phyloP scores from a whole-genome alignment of 2,329 filamentous ascomycete genomes.

The Fusarium domesticum region DNA sequence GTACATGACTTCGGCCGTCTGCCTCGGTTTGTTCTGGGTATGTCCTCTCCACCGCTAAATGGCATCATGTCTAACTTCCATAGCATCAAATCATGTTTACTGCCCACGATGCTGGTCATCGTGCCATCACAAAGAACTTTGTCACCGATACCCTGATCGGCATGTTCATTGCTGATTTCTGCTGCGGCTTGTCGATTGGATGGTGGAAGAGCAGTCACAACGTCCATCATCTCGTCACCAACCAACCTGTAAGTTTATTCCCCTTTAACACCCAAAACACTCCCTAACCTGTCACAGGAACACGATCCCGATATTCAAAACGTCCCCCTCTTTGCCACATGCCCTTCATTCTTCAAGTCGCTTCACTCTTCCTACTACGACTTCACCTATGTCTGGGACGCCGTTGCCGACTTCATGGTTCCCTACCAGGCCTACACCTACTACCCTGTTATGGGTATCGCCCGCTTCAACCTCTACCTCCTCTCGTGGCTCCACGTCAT shows the following conservation, averaged over 20 bases:
- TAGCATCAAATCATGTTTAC: slow-evolving; percentile 68
- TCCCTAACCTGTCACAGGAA: slow-evolving; percentile 35
- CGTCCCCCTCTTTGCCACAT: slow-evolving; percentile 66
- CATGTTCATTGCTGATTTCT: slow-evolving; percentile 62
- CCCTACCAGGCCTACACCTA: slow-evolving; percentile 64
- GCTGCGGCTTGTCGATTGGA: slow-evolving; percentile 62
- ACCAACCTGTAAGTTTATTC: slow-evolving; percentile 48
- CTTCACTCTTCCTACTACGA: slow-evolving; percentile 66
- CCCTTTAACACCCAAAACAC: neutral
- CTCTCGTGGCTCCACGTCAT: slow-evolving; percentile 65
- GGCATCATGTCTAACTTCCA: slow-evolving; percentile 12
- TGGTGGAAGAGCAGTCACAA: slow-evolving; percentile 72
- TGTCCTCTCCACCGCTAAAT: neutral
- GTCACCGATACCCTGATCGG: slow-evolving; percentile 57
- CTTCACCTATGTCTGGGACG: slow-evolving; percentile 61
- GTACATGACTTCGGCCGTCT: slow-evolving; percentile 56
- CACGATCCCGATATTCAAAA: slow-evolving; percentile 63
- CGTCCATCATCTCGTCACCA: slow-evolving; percentile 65
- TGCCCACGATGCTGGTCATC: slow-evolving; percentile 63
- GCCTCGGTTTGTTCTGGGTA: slow-evolving; percentile 62
- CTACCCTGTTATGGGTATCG: slow-evolving; percentile 65
- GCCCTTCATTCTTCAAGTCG: slow-evolving; percentile 61
- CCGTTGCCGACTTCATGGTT: slow-evolving; percentile 56
- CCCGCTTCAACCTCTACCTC: slow-evolving; percentile 70
- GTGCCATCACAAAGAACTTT: slow-evolving; percentile 60